Evolutionary conservation across 2,329 filamentous ascomycete species (phyloP).

Genomic region (Plenodomus biglobosus): DNA sequence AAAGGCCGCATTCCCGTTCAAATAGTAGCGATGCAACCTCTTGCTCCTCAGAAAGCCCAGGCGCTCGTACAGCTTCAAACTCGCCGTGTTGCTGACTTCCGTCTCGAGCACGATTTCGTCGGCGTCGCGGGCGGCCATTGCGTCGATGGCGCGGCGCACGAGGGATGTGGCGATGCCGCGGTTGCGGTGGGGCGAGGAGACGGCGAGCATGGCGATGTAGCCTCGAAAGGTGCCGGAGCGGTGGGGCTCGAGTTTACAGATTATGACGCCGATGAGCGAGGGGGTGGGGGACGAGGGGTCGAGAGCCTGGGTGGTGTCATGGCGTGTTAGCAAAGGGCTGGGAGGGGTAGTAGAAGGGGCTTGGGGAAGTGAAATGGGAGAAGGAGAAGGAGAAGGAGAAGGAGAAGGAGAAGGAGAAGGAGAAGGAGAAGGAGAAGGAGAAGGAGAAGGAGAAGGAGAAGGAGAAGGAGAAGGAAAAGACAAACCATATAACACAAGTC

Average conservation of each 20-base stretch:
- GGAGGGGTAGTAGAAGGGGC: too few relatives aligned
- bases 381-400: neutral
- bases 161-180: constrained; percentile 82
- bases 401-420: neutral
- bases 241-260: constrained; percentile 92
- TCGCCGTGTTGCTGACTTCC: constrained; percentile 86
- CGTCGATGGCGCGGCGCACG: constrained; percentile 86
- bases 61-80: constrained; percentile 89
- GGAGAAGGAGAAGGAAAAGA: neutral
- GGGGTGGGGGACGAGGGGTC: constrained; percentile 51
- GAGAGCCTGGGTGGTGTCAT: constrained; percentile 27
- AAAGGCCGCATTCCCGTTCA: constrained; percentile 95
- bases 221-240: constrained; percentile 82
- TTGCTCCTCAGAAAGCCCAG: constrained; percentile 92
- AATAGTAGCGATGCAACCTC: constrained; percentile 88
- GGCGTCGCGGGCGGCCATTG: constrained; percentile 79
- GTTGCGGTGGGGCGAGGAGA: constrained; percentile 75
- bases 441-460: neutral
- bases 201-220: constrained; percentile 99
- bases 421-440: too few relatives aligned
- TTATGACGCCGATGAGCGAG: constrained; percentile 78
- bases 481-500: constrained; percentile 92
- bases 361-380: neutral
- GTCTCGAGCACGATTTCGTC: constrained; percentile 97
- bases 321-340: neutral